Evolutionary conservation across 768 basidiomycete genomes (phyloP), one percentile per base, ranked within the genome.

Genomic region (Cystoderma amianthinum): DNA sequence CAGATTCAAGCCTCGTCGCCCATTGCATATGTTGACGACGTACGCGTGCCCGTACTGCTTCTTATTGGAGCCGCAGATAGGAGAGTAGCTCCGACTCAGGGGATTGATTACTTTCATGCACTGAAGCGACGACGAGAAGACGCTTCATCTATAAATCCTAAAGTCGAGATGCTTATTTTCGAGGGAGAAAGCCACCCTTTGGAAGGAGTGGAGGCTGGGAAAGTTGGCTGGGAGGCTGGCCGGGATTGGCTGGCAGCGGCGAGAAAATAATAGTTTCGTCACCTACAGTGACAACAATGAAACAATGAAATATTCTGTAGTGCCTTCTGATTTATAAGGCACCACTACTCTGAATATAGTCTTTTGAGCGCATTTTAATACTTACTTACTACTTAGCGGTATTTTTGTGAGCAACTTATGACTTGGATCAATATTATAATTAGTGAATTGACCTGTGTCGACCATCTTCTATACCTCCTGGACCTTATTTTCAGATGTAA

Each of bases 31-130:
- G 66, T 81, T 15, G 68, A 74, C 35, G 50, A 56, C 2, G 73
- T 86, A 22, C 60, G 53, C 32, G 59, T 71, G 3, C 74, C 76
- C 0, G 78, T 84, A 13, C 57, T 83, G 12, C 52, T 87, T 11
- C 51, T 80, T 16, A 58, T 86, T 9, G 85, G 85, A 0, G 68
- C 69, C 6, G 65, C 67, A 13, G 85, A 88, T 53, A 58, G 72
- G 32, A 62, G 85, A 0, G 84, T 83, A 3, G 70, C 79, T 3
- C 74, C 82, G 0, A 67, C 71, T 4, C 83, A 88, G 38, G 76
- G 77, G 0, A 65, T 68, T 41, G 70, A 68, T 5, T 82, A 76
- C 53, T 88, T 81, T 45, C 81, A 87, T 57, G 75, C 74, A 3
- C 54, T 87, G 41, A 83, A 76, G 52, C 74, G 66, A 5, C 53